A percentile compares a stretch with the other conserved stretches of the same genome.
Evolutionary conservation across 1,284 basidiomycete genomes (phyloP).

Genomic region (Pseudozyma pruni): DNA sequence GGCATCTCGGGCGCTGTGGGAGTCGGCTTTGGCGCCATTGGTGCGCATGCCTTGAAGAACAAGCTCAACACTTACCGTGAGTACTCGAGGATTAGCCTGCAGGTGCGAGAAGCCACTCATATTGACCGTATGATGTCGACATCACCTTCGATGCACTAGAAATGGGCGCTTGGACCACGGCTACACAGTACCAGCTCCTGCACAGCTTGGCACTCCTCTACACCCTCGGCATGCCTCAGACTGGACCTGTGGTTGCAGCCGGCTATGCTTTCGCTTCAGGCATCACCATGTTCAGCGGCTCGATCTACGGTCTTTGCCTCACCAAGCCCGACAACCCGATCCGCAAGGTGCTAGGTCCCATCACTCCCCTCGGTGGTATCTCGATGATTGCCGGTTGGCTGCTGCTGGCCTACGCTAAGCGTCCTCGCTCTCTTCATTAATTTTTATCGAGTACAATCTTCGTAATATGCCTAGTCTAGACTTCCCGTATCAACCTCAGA

Average conservation of each 20-base stretch:
- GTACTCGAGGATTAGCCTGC: slow-evolving; percentile 7
- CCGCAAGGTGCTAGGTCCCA: slow-evolving; percentile 59
- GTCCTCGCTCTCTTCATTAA: slow-evolving; percentile 39
- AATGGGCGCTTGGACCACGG: slow-evolving; percentile 60
- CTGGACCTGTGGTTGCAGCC: slow-evolving; percentile 41
- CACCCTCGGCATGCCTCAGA: slow-evolving; percentile 42
- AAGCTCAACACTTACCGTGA: slow-evolving; percentile 58
- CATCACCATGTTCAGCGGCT: slow-evolving; percentile 64
- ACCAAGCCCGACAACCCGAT: slow-evolving; percentile 53
- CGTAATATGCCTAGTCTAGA: no score
- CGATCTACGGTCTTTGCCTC: slow-evolving; percentile 64
- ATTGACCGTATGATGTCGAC: neutral
- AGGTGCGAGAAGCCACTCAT: no score
- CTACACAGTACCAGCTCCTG: slow-evolving; percentile 62
- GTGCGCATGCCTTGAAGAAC: slow-evolving; percentile 61
- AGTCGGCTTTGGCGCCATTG: slow-evolving; percentile 59
- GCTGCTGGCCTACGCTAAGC: slow-evolving; percentile 54
- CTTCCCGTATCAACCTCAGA: neutral
- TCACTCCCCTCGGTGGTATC: slow-evolving; percentile 62
- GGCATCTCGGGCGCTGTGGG: slow-evolving; percentile 52
- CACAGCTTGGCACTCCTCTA: slow-evolving; percentile 63
- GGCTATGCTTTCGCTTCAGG: slow-evolving; percentile 58
- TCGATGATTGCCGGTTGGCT: slow-evolving; percentile 64
- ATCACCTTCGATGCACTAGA: no score
- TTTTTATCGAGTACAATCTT: neutral